phyloP scores from a whole-genome alignment of 2,329 filamentous ascomycete genomes.

The Stachybotrys echinatus region DNA sequence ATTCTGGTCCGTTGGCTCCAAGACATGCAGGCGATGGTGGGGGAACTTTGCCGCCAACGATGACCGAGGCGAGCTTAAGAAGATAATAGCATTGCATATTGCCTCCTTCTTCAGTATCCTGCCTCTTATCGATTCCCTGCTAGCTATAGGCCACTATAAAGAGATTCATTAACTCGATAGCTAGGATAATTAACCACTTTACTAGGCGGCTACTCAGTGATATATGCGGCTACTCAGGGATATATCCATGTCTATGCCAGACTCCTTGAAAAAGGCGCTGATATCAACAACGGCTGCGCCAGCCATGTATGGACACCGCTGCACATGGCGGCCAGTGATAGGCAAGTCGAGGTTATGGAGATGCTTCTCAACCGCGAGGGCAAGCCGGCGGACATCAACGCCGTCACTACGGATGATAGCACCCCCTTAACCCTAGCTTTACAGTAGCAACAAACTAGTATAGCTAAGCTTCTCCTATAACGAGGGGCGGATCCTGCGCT shows the following conservation, averaged over 20 bases:
- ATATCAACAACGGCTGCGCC: constrained; percentile 1
- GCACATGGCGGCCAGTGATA: constrained; percentile 28
- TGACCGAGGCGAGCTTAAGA: constrained; percentile 1
- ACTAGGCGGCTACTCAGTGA: neutral
- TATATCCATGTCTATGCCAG: too few relatives aligned
- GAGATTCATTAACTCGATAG: neutral
- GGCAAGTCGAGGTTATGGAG: constrained; percentile 28
- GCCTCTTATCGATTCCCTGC: neutral
- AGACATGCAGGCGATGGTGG: neutral
- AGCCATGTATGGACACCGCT: constrained; percentile 19
- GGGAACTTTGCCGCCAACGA: neutral
- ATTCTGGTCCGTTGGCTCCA: neutral
- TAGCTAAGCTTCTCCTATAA: constrained; percentile 5
- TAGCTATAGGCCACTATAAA: neutral
- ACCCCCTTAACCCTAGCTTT: neutral
- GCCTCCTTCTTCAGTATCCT: neutral
- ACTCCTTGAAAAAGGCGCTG: neutral
- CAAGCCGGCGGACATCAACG: neutral
- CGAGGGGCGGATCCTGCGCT: constrained; percentile 4
- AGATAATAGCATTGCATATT: neutral
- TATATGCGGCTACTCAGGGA: neutral
- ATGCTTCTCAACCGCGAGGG: constrained; percentile 19
- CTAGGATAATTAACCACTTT: neutral
- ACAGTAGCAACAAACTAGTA: constrained; percentile 2
- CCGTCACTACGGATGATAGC: neutral